A percentile compares a stretch with the other conserved stretches of the same genome.
Evolutionary conservation across 148 eudicot genomes (phyloP).

Genomic region (Nepenthes mirabilis): DNA sequence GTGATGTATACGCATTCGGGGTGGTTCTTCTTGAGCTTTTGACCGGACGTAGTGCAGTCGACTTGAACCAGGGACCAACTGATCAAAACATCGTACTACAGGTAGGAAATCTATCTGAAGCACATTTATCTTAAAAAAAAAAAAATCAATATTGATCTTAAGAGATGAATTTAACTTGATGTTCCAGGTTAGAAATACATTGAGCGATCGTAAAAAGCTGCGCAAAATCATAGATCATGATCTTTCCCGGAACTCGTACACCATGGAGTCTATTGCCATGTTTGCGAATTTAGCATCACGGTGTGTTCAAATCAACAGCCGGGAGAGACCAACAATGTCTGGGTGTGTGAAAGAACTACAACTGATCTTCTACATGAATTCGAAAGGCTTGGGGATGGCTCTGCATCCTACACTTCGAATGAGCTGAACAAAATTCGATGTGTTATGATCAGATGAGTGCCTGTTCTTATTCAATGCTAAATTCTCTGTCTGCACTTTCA

Average conservation of each 20-base stretch:
- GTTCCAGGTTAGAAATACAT: slow-evolving; percentile 58
- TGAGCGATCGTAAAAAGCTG: slow-evolving; percentile 65
- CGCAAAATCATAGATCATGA: slow-evolving; percentile 73
- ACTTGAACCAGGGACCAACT: slow-evolving; percentile 78
- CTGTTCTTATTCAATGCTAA: too few species aligned
- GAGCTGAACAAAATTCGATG: slow-evolving; percentile 19
- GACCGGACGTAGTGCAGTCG: slow-evolving; percentile 85
- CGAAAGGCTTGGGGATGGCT: slow-evolving; percentile 77
- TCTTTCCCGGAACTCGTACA: slow-evolving; percentile 65
- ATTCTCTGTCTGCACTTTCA: too few species aligned
- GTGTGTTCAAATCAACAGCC: slow-evolving; percentile 63
- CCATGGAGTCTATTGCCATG: slow-evolving; percentile 74
- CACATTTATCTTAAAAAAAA: background rate
- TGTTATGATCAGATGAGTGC: too few species aligned
- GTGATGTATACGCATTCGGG: slow-evolving; percentile 96
- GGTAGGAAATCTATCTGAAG: slow-evolving; percentile 24
- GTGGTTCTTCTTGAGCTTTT: slow-evolving; percentile 94
- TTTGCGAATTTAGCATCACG: slow-evolving; percentile 86
- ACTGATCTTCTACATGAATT: slow-evolving; percentile 45
- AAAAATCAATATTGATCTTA: background rate
- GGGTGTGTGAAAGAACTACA: slow-evolving; percentile 82
- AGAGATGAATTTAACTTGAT: background rate
- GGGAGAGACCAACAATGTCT: slow-evolving; percentile 77
- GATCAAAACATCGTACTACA: slow-evolving; percentile 91
- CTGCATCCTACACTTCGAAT: slow-evolving; percentile 56